Evolutionary conservation across 305 asterid genomes (phyloP).

Genomic region (Petunia hybrid): DNA sequence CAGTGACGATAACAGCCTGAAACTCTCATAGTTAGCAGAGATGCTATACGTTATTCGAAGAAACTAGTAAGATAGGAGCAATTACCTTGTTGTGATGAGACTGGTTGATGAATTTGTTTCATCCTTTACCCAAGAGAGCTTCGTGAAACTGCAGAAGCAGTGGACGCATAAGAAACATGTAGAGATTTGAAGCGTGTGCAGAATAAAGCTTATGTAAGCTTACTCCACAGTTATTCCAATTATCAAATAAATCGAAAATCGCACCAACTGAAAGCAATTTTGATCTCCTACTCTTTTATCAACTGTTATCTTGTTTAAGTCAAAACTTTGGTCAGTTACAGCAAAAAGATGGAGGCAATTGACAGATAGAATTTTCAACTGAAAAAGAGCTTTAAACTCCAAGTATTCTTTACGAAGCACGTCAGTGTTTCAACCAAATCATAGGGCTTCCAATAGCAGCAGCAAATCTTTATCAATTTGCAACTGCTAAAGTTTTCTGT

Average conservation of each 20-base stretch:
- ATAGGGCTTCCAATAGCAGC: background rate
- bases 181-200: conserved; percentile 2
- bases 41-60: background rate
- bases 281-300: background rate
- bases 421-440: background rate
- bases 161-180: conserved; percentile 10
- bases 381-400: conserved; percentile 1
- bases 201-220: background rate
- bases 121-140: conserved; percentile 50
- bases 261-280: background rate
- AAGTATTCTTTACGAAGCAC: conserved; percentile 11
- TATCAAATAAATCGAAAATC: background rate
- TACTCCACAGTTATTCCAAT: conserved; percentile 10
- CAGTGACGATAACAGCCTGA: conserved; percentile 66
- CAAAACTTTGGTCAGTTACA: background rate
- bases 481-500: background rate
- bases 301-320: conserved; percentile 8
- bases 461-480: background rate
- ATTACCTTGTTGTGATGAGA: conserved; percentile 55
- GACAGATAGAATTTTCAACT: background rate
- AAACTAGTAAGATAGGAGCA: conserved; percentile 29
- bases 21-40: conserved; percentile 36
- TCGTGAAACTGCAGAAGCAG: conserved; percentile 59
- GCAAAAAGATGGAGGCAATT: background rate
- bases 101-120: conserved; percentile 43